Evolutionary conservation across 148 eudicot species (phyloP), one percentile per base, ranked within the genome.

Genomic region (Cornus florida): DNA sequence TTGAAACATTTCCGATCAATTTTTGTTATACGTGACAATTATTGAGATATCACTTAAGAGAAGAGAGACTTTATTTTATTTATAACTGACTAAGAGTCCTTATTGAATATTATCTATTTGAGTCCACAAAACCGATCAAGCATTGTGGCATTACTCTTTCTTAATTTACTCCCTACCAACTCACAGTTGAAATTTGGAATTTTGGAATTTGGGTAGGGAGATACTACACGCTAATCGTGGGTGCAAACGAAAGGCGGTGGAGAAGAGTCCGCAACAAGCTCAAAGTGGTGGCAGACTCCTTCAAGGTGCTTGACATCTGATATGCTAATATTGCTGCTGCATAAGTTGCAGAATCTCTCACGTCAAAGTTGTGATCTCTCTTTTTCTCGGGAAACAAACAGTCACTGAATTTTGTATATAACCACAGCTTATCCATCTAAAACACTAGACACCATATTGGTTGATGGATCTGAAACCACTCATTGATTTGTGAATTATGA

Each of bases 201-300:
- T 35, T 35, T 1, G 48, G 10, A 9, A 6, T 56, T 53, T 38
- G 73, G 64, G 70, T 89, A 94, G 98, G 95, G 79, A 92, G 98
- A 87, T 89, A 85, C 75, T 94, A 92, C 83, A 92, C 92, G 5
- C 75, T 94, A 78, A 90, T 91, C 0, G 98, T 94, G 56, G 91
- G 95, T 56, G 95, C 98, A 39, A 94, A 91, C 10, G 93, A 90
- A 43, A 90, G 98, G 79, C 79, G 97, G 53, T 94, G 98, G 97
- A 87, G 80, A 81, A 87, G 89, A 84, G 76, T 86, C 24, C 82
- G 97, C 62, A 86, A 92, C 85, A 72, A 84, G 79, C 97, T 94
- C 70, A 94, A 94, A 85, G 95, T 94, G 41, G 95, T 92, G 77
- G 98, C 98, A 0, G 95, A 92, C 80, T 92, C 97, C 62, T 91